A percentile compares a stretch with the other conserved stretches of the same genome.
Evolutionary conservation across 2,329 filamentous ascomycete species (phyloP).

Genomic region (Zalaria sp.): DNA sequence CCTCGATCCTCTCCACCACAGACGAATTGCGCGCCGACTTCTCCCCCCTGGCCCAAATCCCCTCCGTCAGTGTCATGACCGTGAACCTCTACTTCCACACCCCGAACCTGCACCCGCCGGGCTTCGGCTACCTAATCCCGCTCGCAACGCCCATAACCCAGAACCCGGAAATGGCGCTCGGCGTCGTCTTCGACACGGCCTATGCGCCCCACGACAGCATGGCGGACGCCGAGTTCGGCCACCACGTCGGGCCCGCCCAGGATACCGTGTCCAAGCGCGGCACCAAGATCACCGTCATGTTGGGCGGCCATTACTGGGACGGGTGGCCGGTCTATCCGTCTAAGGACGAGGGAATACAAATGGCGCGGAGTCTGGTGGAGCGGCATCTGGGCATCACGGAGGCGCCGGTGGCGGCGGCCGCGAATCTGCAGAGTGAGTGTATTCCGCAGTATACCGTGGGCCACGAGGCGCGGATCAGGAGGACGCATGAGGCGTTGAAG

Average conservation of each 20-base stretch:
- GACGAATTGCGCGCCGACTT: background rate
- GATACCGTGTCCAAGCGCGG: conserved; percentile 33
- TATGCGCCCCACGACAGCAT: conserved; percentile 15
- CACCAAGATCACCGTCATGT: conserved; percentile 85
- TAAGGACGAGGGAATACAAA: conserved; percentile 49
- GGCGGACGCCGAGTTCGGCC: conserved; percentile 14
- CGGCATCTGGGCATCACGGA: conserved; percentile 62
- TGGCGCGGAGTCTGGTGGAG: conserved; percentile 56
- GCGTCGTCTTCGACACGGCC: conserved; percentile 83
- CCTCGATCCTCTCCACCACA: conserved; percentile 7
- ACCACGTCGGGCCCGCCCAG: conserved; percentile 15
- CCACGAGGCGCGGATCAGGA: conserved; percentile 49
- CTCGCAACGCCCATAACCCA: conserved; percentile 52
- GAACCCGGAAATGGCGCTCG: conserved; percentile 73
- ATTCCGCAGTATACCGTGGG: conserved; percentile 86
- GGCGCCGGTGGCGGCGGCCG: conserved; percentile 45
- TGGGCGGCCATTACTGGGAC: conserved; percentile 89
- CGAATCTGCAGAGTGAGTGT: conserved; percentile 52
- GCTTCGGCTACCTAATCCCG: conserved; percentile 89
- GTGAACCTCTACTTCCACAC: conserved; percentile 77
- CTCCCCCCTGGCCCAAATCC: conserved; percentile 6
- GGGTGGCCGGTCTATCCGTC: conserved; percentile 46
- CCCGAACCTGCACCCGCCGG: conserved; percentile 49
- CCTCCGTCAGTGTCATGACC: conserved; percentile 62
- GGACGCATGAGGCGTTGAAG: conserved; percentile 41